Conservation (phyloP, 495 filamentous ascomycete species). For the Xylaria flabelliformis region DNA sequence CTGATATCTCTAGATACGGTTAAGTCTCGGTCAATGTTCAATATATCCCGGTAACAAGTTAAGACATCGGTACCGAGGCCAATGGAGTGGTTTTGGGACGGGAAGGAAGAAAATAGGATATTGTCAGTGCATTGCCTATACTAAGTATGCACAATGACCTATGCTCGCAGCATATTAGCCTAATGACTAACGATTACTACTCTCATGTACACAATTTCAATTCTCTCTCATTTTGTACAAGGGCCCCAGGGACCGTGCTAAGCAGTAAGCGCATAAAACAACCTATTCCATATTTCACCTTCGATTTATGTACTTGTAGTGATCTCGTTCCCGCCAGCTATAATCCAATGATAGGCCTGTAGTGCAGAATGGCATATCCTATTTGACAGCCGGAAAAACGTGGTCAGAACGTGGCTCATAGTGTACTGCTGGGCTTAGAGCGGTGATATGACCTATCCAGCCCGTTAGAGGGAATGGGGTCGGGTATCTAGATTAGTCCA, state of each 20-base stretch:
- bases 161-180: slow-evolving; percentile 6
- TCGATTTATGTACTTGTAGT: neutral
- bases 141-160: neutral
- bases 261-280: neutral
- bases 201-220: neutral
- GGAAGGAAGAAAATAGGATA: neutral
- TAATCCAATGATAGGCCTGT: neutral
- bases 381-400: slow-evolving; percentile 8
- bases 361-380: neutral
- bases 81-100: neutral
- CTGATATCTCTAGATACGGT: neutral
- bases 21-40: neutral
- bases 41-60: neutral
- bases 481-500: slow-evolving; percentile 9
- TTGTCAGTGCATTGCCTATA: neutral
- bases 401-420: slow-evolving; percentile 22
- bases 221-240: slow-evolving; percentile 6
- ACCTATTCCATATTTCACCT: neutral
- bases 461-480: neutral
- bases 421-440: neutral
- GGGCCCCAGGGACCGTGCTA: neutral
- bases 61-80: neutral
- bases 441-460: slow-evolving; percentile 12
- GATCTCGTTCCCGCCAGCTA: neutral
- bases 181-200: slow-evolving; percentile 12